Conservation (phyloP, 108 stramenopile genomes). For the Aureococcus anophagefferens region DNA sequence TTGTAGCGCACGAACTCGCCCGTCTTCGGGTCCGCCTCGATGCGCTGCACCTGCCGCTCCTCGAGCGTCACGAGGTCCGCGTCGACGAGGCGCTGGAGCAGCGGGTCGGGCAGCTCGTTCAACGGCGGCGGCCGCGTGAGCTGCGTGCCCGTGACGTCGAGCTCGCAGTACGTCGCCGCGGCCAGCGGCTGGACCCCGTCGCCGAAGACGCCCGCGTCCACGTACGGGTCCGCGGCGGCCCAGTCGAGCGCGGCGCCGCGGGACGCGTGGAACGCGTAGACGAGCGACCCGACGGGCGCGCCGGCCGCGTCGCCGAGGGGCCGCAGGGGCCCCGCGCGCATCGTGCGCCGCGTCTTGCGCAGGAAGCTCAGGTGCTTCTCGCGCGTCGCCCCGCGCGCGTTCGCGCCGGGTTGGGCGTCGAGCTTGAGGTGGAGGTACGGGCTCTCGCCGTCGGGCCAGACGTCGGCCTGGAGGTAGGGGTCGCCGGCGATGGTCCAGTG, state of each 20-base stretch:
- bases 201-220: constrained; percentile 8
- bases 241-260: constrained; percentile 14
- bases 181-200: constrained; percentile 1
- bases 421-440: not conserved
- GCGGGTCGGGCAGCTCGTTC: not conserved
- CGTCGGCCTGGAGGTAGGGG: not conserved
- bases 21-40: not conserved
- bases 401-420: not conserved
- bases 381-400: not conserved
- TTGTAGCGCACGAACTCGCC: not conserved
- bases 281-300: constrained; percentile 11
- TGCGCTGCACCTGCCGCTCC: not conserved
- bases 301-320: constrained; percentile 3
- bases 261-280: constrained; percentile 15
- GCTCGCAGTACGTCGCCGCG: not conserved
- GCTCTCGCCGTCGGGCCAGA: not conserved
- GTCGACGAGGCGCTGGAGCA: not conserved
- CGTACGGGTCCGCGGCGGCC: constrained; percentile 14
- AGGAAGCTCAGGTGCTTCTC: not conserved
- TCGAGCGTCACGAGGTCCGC: not conserved
- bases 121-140: not conserved
- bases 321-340: not conserved
- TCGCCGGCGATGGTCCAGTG: not conserved
- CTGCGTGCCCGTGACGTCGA: not conserved
- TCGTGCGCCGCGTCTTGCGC: not conserved